A percentile compares a stretch with the other conserved stretches of the same genome.
Evolutionary conservation across 306 rosid species (phyloP).

Genomic region (Biancaea sappan): DNA sequence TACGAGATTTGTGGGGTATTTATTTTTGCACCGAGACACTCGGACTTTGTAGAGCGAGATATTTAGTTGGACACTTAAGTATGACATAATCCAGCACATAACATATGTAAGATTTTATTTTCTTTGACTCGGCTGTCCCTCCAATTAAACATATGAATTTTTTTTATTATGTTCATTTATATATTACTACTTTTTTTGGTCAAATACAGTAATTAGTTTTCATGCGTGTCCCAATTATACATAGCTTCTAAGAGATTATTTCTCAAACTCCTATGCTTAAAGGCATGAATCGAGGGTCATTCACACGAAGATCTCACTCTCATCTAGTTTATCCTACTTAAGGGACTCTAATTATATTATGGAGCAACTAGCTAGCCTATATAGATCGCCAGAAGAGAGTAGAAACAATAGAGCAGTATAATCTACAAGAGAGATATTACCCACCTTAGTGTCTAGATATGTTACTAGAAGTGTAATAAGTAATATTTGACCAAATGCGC

Average conservation of each 20-base stretch:
- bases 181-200: no score
- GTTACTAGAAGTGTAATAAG: slow-evolving; percentile 36
- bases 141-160: no score
- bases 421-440: not conserved
- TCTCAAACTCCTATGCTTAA: not conserved
- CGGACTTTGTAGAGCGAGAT: not conserved
- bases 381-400: not conserved
- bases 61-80: not conserved
- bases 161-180: no score
- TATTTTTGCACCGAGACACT: not conserved
- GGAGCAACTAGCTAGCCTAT: not conserved
- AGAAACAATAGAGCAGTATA: not conserved
- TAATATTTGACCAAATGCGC: slow-evolving; percentile 43
- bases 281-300: no score
- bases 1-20: not conserved
- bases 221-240: no score
- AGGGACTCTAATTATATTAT: no score
- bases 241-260: no score
- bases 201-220: no score
- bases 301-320: not conserved
- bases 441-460: slow-evolving; percentile 13
- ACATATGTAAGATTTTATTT: no score
- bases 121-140: no score
- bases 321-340: no score
- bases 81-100: not conserved